Conservation (phyloP, 1,284 basidiomycete genomes). For the Cystobasidium pallidum region DNA sequence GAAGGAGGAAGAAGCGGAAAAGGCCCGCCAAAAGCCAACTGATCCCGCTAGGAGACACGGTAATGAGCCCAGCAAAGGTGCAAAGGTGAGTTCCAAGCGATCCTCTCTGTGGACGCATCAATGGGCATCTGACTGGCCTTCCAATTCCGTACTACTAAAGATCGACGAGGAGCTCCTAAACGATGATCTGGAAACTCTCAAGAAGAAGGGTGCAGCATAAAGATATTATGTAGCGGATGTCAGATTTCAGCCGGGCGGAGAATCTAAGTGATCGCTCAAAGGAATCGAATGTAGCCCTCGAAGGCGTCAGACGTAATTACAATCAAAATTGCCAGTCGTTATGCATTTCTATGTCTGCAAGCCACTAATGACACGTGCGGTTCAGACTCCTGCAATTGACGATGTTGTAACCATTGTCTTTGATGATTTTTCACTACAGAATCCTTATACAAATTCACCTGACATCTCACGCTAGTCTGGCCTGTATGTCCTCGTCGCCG, state of each 20-base stretch:
- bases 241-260: no score
- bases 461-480: constrained; percentile 44
- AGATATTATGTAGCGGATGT: neutral
- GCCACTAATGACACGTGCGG: no score
- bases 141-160: neutral
- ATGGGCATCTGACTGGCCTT: neutral
- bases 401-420: no score
- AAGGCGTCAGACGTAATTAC: neutral
- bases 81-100: constrained; percentile 20
- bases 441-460: neutral
- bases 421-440: neutral
- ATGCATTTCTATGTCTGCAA: neutral
- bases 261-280: no score
- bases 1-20: constrained; percentile 15
- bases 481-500: constrained; percentile 50
- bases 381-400: no score
- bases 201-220: constrained; percentile 38
- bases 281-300: constrained; percentile 12
- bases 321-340: neutral
- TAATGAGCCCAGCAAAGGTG: constrained; percentile 41
- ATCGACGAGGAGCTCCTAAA: constrained; percentile 35
- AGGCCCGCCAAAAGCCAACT: constrained; percentile 14
- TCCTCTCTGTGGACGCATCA: neutral
- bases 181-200: constrained; percentile 22
- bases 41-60: constrained; percentile 27